Base-by-base conservation (phyloP, 352 stramenopile species). In the Globisporangium acanthophoron region DNA sequence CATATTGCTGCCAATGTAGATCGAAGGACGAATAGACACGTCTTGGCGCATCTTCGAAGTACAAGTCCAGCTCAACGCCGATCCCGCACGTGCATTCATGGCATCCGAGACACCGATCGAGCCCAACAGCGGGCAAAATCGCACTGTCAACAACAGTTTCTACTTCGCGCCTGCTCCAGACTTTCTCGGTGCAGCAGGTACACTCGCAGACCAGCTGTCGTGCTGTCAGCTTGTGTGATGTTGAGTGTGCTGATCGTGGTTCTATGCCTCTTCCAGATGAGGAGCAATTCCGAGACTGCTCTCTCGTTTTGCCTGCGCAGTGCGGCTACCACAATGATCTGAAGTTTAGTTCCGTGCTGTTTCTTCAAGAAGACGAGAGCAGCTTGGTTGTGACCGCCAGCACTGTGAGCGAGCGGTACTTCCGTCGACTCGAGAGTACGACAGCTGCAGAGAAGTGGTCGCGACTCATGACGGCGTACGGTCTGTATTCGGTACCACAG, bases 311-410 rank as follows among this genome's bases (percentile, higher is more conserved):
- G 15, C 69, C 59, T 47, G 70, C 57, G 4, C 64, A 62, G 8
- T 76, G 68, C 27, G 64, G 70, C n/a, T 78, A 67, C 6, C 54
- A 74, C 20, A 67, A 60, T 5, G 68, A 78, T 51, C 49, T 78
- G 37, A 54, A 53, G 24, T 52, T 54, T 1, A 51, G 55, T 18
- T 20, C 24, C 15, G 35, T 70, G 33, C 24, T 76, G 5, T 76
- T 76, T 46, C 54, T 70, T 20, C 54, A 59, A n/a, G 70, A 74
- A 18, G 48, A 61, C 16, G 21, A 44, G 7, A 57, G 43, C 39
- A 49, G 43, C 37, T 37, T 50, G 1, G 21, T 61, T 31, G 8
- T 78, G 39, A 70, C 55, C 2, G 55, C 60, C 11, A 47, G 29
- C 40, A 54, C 54, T 24, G 60, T 50, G 8, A 64, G 27, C 35